Conservation (phyloP, 768 basidiomycete genomes). For the Xerocomellus intermedius region DNA sequence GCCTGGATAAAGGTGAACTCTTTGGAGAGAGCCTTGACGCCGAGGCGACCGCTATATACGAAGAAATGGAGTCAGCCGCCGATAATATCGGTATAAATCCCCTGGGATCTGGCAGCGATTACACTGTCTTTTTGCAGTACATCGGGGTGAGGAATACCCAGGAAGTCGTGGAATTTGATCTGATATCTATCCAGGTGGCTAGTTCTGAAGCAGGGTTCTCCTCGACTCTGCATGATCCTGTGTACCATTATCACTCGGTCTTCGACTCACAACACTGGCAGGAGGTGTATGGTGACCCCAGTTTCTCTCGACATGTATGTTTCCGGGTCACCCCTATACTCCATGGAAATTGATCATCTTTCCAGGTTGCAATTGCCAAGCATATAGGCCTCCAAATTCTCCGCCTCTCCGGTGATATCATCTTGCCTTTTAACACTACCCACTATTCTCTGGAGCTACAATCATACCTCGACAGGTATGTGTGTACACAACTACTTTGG, state of each 20-base stretch:
- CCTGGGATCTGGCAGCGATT: constrained; percentile 89
- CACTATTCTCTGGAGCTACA: constrained; percentile 70
- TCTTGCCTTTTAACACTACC: constrained; percentile 75
- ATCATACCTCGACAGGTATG: constrained; percentile 60
- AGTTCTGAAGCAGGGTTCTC: constrained; percentile 35
- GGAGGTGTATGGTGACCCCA: constrained; percentile 72
- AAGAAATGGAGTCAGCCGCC: constrained; percentile 25
- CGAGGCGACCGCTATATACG: constrained; percentile 28
- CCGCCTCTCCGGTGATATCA: constrained; percentile 59
- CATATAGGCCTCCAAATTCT: constrained; percentile 62
- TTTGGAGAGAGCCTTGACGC: constrained; percentile 33
- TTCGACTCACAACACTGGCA: constrained; percentile 76
- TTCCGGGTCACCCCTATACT: neutral
- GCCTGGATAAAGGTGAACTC: constrained; percentile 47
- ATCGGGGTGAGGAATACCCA: constrained; percentile 49
- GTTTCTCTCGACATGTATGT: constrained; percentile 69
- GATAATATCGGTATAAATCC: constrained; percentile 47
- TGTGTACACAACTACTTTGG: constrained; percentile 27
- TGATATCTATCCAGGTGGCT: constrained; percentile 28
- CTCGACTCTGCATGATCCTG: constrained; percentile 48
- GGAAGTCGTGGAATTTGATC: neutral
- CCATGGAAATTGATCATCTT: neutral
- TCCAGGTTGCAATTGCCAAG: constrained; percentile 64
- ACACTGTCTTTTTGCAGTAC: constrained; percentile 86
- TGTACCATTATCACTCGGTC: constrained; percentile 75